Evolutionary conservation across 805 yeast species (phyloP).

Genomic region (Metschnikowia baotianmanensis): DNA sequence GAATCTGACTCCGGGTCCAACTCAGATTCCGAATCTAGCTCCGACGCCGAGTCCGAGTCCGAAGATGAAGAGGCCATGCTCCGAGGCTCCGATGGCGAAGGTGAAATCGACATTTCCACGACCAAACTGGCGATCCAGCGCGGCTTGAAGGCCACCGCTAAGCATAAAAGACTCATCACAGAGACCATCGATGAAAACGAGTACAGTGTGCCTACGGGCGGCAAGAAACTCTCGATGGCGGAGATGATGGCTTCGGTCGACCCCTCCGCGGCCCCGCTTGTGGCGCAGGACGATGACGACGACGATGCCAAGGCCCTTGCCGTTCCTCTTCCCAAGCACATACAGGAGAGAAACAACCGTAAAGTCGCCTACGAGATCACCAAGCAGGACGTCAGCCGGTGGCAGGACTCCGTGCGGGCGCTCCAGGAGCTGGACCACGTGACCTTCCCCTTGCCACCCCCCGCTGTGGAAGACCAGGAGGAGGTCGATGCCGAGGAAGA

Average conservation of each 20-base stretch:
- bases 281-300: constrained; percentile 40
- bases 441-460: constrained; percentile 62
- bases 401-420: constrained; percentile 80
- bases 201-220: constrained; percentile 60
- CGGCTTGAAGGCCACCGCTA: constrained; percentile 32
- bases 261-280: constrained; percentile 48
- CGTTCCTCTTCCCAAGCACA: constrained; percentile 81
- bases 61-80: constrained; percentile 29
- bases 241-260: constrained; percentile 75
- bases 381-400: constrained; percentile 78
- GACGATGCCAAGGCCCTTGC: constrained; percentile 51
- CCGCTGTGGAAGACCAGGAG: constrained; percentile 25
- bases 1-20: constrained; percentile 23
- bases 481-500: constrained; percentile 35
- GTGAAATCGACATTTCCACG: constrained; percentile 46
- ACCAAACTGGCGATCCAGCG: constrained; percentile 45
- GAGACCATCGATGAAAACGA: constrained; percentile 66
- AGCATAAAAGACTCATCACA: constrained; percentile 48
- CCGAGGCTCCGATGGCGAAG: constrained; percentile 36
- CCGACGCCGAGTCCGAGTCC: constrained; percentile 32
- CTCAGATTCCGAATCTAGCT: constrained; percentile 18
- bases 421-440: constrained; percentile 84
- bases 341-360: constrained; percentile 83
- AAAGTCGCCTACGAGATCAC: constrained; percentile 88
- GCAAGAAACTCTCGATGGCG: constrained; percentile 57